Evolutionary conservation across 2,329 filamentous ascomycete species (phyloP), one percentile per base, ranked within the genome.

Genomic region (Corniculantispora saksenae): DNA sequence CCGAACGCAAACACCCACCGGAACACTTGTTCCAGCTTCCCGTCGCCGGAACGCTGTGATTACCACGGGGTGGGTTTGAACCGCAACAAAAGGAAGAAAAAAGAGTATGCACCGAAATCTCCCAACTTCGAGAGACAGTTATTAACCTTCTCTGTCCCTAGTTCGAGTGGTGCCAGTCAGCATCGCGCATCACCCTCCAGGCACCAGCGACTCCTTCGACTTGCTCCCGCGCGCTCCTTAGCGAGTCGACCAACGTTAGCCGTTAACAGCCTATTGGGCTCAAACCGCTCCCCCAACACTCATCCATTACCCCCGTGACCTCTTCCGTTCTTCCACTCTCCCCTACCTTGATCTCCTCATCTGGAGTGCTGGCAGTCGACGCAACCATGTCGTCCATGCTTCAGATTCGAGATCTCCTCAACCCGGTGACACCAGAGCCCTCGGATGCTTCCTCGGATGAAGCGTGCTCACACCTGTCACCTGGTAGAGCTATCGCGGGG

Each of bases 11-110:
- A 55, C 60, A 62, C 50, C 60, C 38, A 55, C 50, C 17, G 60
- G 60, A 38, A 32, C 60, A 32, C n/a, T 47, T 55, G 60, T 62
- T 62, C 60, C 60, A 62, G 40, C 60, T 55, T 62, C 60, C 60
- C 60, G 60, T 47, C 60, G 17, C 19, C 60, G 60, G 50, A 55
- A 47, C 60, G 40, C 60, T 25, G 60, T 62, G 60, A 62, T 62
- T 62, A 43, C 60, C 27, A 45, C 47, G 50, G 60, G 50, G 60
- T 48, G 48, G 60, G 32, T 8, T 38, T 54, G 45, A 62, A 62
- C 50, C 60, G 47, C 29, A 35, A 23, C 38, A 32, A 55, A 54
- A 55, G 50, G n/a, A 47, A 53, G 15, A 27, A 12, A 6, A 54
- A 35, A 62, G 19, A 62, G 60, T 55, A 53, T 51, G 38, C 17